A percentile compares a stretch with the other conserved stretches of the same genome.
Evolutionary conservation across 2,329 filamentous ascomycete genomes (phyloP).

Genomic region (Trichophyton schoenleinii): DNA sequence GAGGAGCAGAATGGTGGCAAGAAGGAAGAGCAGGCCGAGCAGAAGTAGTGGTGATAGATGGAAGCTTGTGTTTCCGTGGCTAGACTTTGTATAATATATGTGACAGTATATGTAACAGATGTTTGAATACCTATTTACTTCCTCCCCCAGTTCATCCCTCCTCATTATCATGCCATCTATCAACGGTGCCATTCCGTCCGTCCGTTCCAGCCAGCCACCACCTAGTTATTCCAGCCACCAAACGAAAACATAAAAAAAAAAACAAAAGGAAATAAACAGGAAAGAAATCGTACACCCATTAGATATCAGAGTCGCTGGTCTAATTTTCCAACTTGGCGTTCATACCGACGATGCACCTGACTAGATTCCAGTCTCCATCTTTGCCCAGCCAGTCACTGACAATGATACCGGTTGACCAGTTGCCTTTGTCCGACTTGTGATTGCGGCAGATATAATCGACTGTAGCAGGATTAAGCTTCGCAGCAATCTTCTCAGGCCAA

Average conservation of each 20-base stretch:
- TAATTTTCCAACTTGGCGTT: constrained; percentile 51
- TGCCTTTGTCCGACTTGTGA: constrained; percentile 45
- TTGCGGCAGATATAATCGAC: constrained; percentile 45
- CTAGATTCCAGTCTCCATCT: constrained; percentile 79
- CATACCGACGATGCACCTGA: constrained; percentile 79
- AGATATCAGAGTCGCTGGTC: background rate
- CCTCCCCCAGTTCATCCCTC: background rate
- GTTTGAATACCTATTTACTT: constrained; percentile 3
- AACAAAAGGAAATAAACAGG: constrained; percentile 7
- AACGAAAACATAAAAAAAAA: background rate
- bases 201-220: too few species aligned
- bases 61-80: background rate
- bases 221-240: background rate
- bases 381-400: constrained; percentile 89
- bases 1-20: constrained; percentile 43
- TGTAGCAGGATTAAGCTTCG: constrained; percentile 70
- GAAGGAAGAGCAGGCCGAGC: constrained; percentile 51
- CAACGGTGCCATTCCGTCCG: background rate
- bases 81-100: constrained; percentile 5
- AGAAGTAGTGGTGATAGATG: constrained; percentile 15
- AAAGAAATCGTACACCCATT: constrained; percentile 3
- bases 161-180: background rate
- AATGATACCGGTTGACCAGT: constrained; percentile 73
- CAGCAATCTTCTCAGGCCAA: constrained; percentile 88
- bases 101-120: constrained; percentile 9